Evolutionary conservation across 495 filamentous ascomycete genomes (phyloP).

Genomic region (Cercophora samala): DNA sequence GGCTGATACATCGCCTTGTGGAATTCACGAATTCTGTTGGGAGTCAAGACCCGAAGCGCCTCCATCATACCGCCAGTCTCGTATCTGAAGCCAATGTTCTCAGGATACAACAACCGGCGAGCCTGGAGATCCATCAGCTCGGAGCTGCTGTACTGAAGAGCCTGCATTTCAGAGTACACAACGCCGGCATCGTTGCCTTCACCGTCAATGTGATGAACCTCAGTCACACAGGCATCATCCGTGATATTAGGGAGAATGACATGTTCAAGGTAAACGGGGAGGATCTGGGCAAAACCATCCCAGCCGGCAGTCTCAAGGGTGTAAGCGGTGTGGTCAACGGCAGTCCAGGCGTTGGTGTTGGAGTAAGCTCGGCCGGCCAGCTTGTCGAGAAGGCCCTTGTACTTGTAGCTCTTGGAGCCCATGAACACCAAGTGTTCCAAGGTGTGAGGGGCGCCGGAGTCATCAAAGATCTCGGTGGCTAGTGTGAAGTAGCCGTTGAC

Average conservation of each 20-base stretch:
- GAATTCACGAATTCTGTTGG: conserved; percentile 85
- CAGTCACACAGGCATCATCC: conserved; percentile 88
- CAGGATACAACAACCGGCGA: conserved; percentile 76
- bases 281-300: conserved; percentile 91
- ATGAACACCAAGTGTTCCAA: conserved; percentile 97
- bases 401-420: conserved; percentile 90
- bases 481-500: conserved; percentile 91
- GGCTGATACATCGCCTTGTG: conserved; percentile 98
- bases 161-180: conserved; percentile 99
- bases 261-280: conserved; percentile 95
- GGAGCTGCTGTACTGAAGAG: conserved; percentile 72
- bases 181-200: conserved; percentile 93
- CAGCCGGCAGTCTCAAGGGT: conserved; percentile 91
- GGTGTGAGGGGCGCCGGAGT: conserved; percentile 93
- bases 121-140: conserved; percentile 83
- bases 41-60: conserved; percentile 75
- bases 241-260: conserved; percentile 86
- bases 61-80: conserved; percentile 98
- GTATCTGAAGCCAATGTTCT: conserved; percentile 87
- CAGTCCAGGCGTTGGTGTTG: conserved; percentile 93
- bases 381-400: conserved; percentile 93
- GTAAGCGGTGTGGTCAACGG: conserved; percentile 94
- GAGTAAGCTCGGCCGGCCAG: conserved; percentile 91
- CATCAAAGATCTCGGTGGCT: conserved; percentile 95
- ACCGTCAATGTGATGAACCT: conserved; percentile 94